These are phyloP conservation scores for Plasmodium billcollinsi DNA, from an alignment of 169 alveolate genomes.

Conservation along the genomic window DNA sequence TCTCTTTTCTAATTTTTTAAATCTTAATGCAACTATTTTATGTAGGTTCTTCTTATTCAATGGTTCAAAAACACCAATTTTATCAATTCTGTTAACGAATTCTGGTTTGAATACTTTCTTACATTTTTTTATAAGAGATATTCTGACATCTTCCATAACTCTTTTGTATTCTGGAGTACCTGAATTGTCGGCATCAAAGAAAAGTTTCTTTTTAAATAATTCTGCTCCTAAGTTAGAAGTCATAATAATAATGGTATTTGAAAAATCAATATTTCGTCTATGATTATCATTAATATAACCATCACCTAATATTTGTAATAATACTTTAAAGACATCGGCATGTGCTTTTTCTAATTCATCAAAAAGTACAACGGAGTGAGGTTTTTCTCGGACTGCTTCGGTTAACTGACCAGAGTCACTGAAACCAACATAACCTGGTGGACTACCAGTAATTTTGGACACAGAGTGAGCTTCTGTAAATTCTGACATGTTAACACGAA, in stretches of 20 bases:
- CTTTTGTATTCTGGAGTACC: constrained; percentile 62
- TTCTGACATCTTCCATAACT: constrained; percentile 53
- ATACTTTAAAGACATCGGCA: constrained; percentile 73
- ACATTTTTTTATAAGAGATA: constrained; percentile 71
- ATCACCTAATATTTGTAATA: constrained; percentile 76
- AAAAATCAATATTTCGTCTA: constrained; percentile 86
- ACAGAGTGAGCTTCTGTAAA: constrained; percentile 83
- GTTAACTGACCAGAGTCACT: constrained; percentile 86
- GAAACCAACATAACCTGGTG: constrained; percentile 89
- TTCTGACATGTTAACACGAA: constrained; percentile 82
- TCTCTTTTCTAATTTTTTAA: constrained; percentile 70
- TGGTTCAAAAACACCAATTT: constrained; percentile 80
- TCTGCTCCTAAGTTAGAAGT: constrained; percentile 87
- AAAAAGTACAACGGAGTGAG: constrained; percentile 76
- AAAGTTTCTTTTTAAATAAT: constrained; percentile 74
- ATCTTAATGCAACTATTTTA: constrained; percentile 80
- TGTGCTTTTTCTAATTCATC: constrained; percentile 78
- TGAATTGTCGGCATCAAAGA: constrained; percentile 71
- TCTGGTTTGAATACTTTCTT: constrained; percentile 82
- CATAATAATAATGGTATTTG: constrained; percentile 84
- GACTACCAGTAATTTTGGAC: constrained; percentile 83
- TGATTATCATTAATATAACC: constrained; percentile 78
- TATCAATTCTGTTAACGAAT: constrained; percentile 87
- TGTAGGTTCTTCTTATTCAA: constrained; percentile 61
- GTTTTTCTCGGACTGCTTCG: constrained; percentile 83